Percentiles rank a stretch among this genome's conserved stretches.
These are phyloP conservation scores for Malassezia caprae DNA, from an alignment of 1,284 basidiomycete species.

Conservation along the genomic window DNA sequence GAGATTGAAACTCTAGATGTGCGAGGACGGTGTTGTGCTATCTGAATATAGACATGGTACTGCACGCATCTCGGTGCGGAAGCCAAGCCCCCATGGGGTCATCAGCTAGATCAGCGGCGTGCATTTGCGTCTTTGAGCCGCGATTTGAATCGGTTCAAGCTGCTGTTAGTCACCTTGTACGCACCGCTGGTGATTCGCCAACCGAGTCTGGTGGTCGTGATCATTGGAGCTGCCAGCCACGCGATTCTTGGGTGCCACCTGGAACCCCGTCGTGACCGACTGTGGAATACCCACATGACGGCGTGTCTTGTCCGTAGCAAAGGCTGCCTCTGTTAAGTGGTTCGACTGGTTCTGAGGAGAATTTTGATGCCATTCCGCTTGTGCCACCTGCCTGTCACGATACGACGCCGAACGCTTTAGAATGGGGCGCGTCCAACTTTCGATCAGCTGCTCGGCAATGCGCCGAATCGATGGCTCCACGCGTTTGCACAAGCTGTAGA, in stretches of 20 bases:
- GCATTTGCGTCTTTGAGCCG: conserved; percentile 30
- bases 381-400: conserved; percentile 34
- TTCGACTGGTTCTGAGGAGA: conserved; percentile 20
- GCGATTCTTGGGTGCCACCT: conserved; percentile 26
- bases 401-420: conserved; percentile 42
- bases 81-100: background rate
- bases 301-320: conserved; percentile 16
- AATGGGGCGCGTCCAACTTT: conserved; percentile 46
- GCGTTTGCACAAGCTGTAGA: conserved; percentile 81
- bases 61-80: background rate
- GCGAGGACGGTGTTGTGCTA: background rate
- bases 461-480: conserved; percentile 71
- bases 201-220: conserved; percentile 25
- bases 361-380: conserved; percentile 32
- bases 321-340: background rate
- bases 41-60: background rate
- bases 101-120: background rate
- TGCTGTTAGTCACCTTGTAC: background rate
- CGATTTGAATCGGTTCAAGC: conserved; percentile 36
- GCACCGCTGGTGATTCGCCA: conserved; percentile 29
- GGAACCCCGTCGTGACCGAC: conserved; percentile 32
- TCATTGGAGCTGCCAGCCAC: conserved; percentile 26
- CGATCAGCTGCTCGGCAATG: conserved; percentile 71
- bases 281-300: conserved; percentile 35
- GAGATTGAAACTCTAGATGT: background rate